Conservation (phyloP, 176 grass and related monocot species). For the Ensete ventricosum region DNA sequence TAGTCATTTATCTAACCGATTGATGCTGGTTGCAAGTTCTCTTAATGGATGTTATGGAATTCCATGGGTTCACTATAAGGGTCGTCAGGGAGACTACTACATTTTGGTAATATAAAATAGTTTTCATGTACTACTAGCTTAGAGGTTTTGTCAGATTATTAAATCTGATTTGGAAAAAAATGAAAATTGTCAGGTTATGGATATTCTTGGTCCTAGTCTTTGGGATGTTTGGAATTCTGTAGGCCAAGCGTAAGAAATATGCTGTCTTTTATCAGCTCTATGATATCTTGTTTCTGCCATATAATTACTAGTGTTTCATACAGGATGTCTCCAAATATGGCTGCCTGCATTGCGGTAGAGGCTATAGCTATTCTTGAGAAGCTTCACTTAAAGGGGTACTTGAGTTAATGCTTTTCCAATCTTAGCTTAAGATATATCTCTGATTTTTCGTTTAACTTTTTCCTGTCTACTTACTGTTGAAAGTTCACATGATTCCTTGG, state of each 20-base stretch:
- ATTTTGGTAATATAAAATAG: constrained; percentile 50
- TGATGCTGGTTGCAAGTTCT: constrained; percentile 38
- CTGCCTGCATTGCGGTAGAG: constrained; percentile 91
- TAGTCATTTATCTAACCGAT: constrained; percentile 13
- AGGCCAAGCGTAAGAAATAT: constrained; percentile 67
- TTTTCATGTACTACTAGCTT: background rate
- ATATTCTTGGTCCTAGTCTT: constrained; percentile 92
- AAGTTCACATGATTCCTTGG: constrained; percentile 20
- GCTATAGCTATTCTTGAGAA: constrained; percentile 98
- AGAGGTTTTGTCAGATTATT: background rate
- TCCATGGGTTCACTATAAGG: constrained; percentile 91
- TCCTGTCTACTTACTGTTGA: background rate
- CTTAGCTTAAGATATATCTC: background rate
- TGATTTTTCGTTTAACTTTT: background rate
- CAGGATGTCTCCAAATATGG: constrained; percentile 89
- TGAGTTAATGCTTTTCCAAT: constrained; percentile 9
- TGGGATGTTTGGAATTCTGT: constrained; percentile 99
- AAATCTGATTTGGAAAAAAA: background rate
- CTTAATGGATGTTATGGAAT: constrained; percentile 91
- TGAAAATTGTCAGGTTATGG: constrained; percentile 71
- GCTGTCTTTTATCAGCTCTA: background rate
- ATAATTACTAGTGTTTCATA: constrained; percentile 14
- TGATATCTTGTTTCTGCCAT: background rate
- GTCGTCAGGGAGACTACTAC: constrained; percentile 93
- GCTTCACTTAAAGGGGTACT: constrained; percentile 84